Evolutionary conservation across 176 grass and related monocot species (phyloP), one percentile per base, ranked within the genome.

Genomic region (Juncus inflexus): DNA sequence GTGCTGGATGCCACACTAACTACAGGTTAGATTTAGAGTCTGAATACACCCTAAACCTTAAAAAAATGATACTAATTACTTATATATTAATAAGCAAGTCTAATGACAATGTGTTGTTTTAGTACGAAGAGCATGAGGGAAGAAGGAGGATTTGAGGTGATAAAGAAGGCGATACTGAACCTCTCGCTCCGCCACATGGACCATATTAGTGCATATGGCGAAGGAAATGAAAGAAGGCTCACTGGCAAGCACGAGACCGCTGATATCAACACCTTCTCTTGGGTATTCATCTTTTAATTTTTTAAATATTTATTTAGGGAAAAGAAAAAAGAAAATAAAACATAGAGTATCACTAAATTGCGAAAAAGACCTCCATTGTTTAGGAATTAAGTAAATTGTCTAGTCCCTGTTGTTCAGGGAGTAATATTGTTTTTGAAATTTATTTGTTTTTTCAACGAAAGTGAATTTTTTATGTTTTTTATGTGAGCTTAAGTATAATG

Each of bases 1-100:
- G 95, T 73, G 95, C 95, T 68, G 95, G 95, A 14, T 99, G 95
- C 66, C 95, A 99, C 78, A 94, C 95, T 75, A 99, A 99, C 59
- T 99, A 80, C 80, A 99, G 95, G 95, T 99, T 73, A 13, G 52
- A 56, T 56, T 11, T 11, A 56, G 10, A 56, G 13, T 10, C 10
- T 56, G 52, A 56, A 56, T 56, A 56, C 13, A 11, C 12, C 12
- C 10, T 11, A 56, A 13, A 56, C 10, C 13, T 19, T 19, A 36
- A 61, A 61, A 61, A 61, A 36, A 61, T 15, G 28, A 56, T 56
- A 56, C 10, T 28, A 28, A 28, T 28, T 28, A 28, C 1, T 28
- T 28, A 28, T 28, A 28, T 28, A 28, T 28, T 28, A 28, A 28
- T 28, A 28, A 28, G 19, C 19, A 28, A 28, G 19, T 28, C 19